phyloP scores from a whole-genome alignment of 345 rosid genomes.

The Dimocarpus longan region DNA sequence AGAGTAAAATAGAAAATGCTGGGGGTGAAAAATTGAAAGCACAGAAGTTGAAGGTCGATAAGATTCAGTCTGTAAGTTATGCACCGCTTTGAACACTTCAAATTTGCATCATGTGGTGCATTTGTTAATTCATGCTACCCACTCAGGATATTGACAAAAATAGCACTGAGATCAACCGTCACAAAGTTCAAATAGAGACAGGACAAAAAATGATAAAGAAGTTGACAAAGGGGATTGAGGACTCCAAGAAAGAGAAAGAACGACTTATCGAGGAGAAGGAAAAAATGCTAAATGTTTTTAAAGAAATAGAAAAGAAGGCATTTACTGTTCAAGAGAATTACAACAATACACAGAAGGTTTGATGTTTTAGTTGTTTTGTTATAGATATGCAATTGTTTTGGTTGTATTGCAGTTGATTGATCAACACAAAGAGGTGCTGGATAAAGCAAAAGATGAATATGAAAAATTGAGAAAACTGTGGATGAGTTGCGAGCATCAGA shows the following conservation, averaged over 20 bases:
- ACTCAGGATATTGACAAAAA: constrained; percentile 80
- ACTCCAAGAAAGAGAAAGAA: constrained; percentile 76
- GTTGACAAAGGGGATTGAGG: constrained; percentile 82
- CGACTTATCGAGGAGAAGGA: constrained; percentile 66
- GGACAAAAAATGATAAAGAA: constrained; percentile 86
- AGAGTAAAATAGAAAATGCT: constrained; percentile 83
- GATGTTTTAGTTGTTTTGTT: neutral
- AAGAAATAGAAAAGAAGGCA: constrained; percentile 79
- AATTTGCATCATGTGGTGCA: constrained; percentile 17
- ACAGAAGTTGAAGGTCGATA: constrained; percentile 80
- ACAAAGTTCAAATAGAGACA: constrained; percentile 88
- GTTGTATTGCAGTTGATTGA: constrained; percentile 61
- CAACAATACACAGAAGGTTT: constrained; percentile 73
- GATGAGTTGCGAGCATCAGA: constrained; percentile 86
- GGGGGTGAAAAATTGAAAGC: constrained; percentile 80
- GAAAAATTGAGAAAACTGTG: constrained; percentile 67
- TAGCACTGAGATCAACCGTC: constrained; percentile 84
- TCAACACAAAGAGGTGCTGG: constrained; percentile 70
- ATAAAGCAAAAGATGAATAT: constrained; percentile 61
- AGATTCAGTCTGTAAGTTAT: constrained; percentile 81
- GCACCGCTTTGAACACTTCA: constrained; percentile 12
- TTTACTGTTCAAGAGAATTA: constrained; percentile 84
- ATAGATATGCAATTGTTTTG: constrained; percentile 13
- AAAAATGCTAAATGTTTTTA: constrained; percentile 59
- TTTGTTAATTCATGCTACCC: constrained; percentile 29